phyloP scores from a whole-genome alignment of 2,329 filamentous ascomycete genomes.

The Xylaria sp. region DNA sequence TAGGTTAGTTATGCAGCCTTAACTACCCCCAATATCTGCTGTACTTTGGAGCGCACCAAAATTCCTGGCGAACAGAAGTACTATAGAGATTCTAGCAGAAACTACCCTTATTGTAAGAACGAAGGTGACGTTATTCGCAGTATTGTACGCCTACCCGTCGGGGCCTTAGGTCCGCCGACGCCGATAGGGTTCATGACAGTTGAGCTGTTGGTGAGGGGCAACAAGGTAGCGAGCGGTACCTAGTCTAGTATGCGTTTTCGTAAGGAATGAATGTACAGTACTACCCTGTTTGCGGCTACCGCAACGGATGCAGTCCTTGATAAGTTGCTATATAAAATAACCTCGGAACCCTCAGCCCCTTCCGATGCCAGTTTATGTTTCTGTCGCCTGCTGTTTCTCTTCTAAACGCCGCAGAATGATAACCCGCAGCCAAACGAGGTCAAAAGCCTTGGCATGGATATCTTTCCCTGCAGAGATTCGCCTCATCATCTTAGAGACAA shows the following conservation, averaged over 20 bases:
- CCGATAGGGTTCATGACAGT: not conserved
- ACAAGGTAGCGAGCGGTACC: not conserved
- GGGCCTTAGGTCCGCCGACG: not conserved
- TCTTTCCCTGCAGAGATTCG: conserved; percentile 38
- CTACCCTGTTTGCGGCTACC: too few species aligned
- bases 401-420: not conserved
- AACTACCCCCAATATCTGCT: too few species aligned
- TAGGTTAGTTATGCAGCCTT: too few species aligned
- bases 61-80: too few species aligned
- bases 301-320: too few species aligned
- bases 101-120: not conserved
- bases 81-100: too few species aligned
- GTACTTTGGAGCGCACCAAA: too few species aligned
- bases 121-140: not conserved
- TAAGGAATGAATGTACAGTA: not conserved
- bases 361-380: not conserved
- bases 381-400: not conserved
- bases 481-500: conserved; percentile 39
- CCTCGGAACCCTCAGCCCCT: not conserved
- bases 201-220: not conserved
- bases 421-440: conserved; percentile 6
- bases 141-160: not conserved
- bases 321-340: not conserved
- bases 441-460: not conserved
- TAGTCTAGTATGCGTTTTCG: not conserved